phyloP scores from a whole-genome alignment of 1,284 basidiomycete species.

The Boletus sp. region DNA sequence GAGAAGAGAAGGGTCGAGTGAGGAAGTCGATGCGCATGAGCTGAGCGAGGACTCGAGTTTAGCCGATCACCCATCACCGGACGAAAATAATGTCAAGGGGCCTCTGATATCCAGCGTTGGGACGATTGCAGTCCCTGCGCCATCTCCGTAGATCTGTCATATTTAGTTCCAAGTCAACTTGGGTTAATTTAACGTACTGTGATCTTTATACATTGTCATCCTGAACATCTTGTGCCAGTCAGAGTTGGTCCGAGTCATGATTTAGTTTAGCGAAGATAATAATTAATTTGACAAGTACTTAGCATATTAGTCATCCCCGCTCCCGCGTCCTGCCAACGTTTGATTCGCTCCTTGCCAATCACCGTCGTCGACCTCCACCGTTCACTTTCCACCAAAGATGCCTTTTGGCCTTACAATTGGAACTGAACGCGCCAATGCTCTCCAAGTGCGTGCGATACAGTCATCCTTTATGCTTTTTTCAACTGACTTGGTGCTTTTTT shows the following conservation, averaged over 20 bases:
- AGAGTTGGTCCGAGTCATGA: not conserved
- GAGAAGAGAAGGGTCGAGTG: not conserved
- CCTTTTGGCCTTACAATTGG: constrained; percentile 75
- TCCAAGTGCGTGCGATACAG: constrained; percentile 55
- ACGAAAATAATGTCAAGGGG: not conserved
- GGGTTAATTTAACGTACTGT: not conserved
- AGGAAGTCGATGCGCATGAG: not conserved
- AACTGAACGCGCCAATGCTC: constrained; percentile 68
- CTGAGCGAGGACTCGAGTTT: not conserved
- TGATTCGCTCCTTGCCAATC: constrained; percentile 31
- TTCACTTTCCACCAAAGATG: constrained; percentile 43
- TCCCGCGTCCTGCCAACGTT: constrained; percentile 15
- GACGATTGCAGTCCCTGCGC: not conserved
- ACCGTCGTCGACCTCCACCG: constrained; percentile 24
- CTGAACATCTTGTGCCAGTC: not conserved
- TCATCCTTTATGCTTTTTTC: not conserved
- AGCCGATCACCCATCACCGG: not conserved
- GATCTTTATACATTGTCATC: not conserved
- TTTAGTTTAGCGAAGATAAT: not conserved
- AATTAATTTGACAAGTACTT: constrained; percentile 13
- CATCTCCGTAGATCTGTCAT: constrained; percentile 2
- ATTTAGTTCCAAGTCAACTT: not conserved
- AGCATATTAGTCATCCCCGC: constrained; percentile 30
- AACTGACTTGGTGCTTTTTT: constrained; percentile 19
- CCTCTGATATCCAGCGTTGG: not conserved